phyloP scores from a whole-genome alignment of 2,329 filamentous ascomycete genomes.

The Sporothrix globosa region DNA sequence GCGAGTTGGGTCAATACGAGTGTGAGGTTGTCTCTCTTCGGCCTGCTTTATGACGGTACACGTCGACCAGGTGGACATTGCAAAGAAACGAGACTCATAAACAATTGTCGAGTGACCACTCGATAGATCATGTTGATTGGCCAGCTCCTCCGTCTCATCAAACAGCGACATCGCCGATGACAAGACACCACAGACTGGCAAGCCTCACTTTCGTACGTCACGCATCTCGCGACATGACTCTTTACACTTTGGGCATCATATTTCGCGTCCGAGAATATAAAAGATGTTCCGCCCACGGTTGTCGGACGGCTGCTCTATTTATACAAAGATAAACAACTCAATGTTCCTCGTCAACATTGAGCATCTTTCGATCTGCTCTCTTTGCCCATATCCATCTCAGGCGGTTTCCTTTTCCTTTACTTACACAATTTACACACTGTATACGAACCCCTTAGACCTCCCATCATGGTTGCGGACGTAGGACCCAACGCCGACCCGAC shows the following conservation, averaged over 20 bases:
- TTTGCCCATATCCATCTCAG: neutral
- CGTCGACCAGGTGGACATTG: neutral
- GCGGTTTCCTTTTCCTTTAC: neutral
- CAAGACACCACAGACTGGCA: neutral
- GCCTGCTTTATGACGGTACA: neutral
- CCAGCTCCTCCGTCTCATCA: neutral
- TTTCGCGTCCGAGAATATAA: neutral
- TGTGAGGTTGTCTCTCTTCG: neutral
- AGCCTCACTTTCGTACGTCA: conserved; percentile 4
- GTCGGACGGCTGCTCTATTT: neutral
- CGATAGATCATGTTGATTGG: neutral
- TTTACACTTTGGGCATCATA: conserved; percentile 14
- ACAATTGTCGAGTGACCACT: neutral
- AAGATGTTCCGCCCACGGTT: neutral
- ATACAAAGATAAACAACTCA: neutral
- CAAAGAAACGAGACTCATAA: neutral
- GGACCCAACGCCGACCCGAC: conserved; percentile 30
- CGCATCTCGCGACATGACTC: neutral
- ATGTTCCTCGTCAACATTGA: neutral
- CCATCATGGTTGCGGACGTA: conserved; percentile 28
- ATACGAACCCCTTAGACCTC: neutral
- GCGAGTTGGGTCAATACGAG: neutral
- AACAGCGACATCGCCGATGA: neutral
- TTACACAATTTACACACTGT: neutral
- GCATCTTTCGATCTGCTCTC: neutral